Evolutionary conservation across 129 eudicot genomes (phyloP).

Genomic region (Flaveria trinervia): DNA sequence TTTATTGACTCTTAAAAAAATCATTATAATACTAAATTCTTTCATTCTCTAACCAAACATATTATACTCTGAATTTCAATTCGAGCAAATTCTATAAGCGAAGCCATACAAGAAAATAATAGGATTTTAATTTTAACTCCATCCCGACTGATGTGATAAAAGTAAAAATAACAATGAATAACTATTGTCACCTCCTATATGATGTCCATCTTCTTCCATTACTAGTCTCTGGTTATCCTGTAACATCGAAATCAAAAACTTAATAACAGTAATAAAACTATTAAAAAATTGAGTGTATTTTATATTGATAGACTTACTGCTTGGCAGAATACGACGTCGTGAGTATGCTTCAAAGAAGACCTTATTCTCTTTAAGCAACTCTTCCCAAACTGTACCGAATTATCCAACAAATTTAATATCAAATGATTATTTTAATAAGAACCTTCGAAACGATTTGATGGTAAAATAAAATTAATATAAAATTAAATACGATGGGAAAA

Average conservation of each 20-base stretch:
- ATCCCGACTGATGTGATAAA: background rate
- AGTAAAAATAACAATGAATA: background rate
- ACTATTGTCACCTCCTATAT: conserved; percentile 13
- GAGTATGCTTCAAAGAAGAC: conserved; percentile 44
- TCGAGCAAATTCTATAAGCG: no score
- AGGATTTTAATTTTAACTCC: background rate
- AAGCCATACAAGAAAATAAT: background rate
- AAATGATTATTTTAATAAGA: no score
- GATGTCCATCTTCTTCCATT: conserved; percentile 20
- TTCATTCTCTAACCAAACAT: no score
- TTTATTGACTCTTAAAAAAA: no score
- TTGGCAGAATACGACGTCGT: conserved; percentile 18
- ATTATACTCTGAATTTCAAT: no score
- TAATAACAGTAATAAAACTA: background rate
- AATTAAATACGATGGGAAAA: no score
- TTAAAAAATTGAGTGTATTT: background rate
- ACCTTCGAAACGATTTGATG: no score
- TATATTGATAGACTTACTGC: conserved; percentile 13
- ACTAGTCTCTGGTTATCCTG: conserved; percentile 14
- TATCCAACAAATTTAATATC: background rate
- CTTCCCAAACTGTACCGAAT: conserved; percentile 33
- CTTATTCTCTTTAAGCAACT: conserved; percentile 25
- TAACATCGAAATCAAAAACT: background rate
- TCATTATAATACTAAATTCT: no score
- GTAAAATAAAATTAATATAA: no score